Base-by-base conservation (phyloP, 108 stramenopile species). In the Mediolabrus comicus region DNA sequence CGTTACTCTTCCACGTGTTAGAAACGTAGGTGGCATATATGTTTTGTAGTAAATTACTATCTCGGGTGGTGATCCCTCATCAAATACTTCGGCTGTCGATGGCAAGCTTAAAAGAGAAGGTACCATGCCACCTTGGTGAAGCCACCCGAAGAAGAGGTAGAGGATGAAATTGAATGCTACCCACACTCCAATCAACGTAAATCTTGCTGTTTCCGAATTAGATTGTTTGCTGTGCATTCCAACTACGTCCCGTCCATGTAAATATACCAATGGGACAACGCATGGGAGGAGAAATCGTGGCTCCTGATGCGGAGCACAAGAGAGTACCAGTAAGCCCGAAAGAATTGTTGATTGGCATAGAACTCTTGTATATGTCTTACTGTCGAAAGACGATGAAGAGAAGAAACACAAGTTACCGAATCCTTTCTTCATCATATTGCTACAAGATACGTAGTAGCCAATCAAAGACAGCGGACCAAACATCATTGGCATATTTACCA, bases 281-380 rank as follows among this genome's bases (percentile, higher is more conserved):
- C 83, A 59, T 10, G 91, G 91, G 9, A 89, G 57, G 30, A 92
- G 61, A 53, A 92, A 92, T 65, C 91, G 81, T 12, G 91, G 91
- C 74, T 92, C 91, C 77, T 92, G 91, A 59, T 92, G 91, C 6
- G 91, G 91, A 11, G 91, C 88, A 64, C 72, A 73, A 2, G 91
- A 92, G 8, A 92, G 68, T 3, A 85, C 60, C 19, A 74, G 51
- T 3, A 92, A 67, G 19, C 87, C 87, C 36, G 60, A 70, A 9
- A 84, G 6, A 28, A 92, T 63, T 4, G 61, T 71, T 62, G 57
- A 74, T 35, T 53, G 57, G 63, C 71, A 85, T 17, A 43, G 62
- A 12, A 35, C 58, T 13, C 27, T 34, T 34, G 39, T 25, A 19
- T n/a, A 14, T 70, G 16, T 17, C 33, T 24, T 17, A 31, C 17